Evolutionary conservation across 345 rosid species (phyloP), one percentile per base, ranked within the genome.

Genomic region (Eucalyptus albens): DNA sequence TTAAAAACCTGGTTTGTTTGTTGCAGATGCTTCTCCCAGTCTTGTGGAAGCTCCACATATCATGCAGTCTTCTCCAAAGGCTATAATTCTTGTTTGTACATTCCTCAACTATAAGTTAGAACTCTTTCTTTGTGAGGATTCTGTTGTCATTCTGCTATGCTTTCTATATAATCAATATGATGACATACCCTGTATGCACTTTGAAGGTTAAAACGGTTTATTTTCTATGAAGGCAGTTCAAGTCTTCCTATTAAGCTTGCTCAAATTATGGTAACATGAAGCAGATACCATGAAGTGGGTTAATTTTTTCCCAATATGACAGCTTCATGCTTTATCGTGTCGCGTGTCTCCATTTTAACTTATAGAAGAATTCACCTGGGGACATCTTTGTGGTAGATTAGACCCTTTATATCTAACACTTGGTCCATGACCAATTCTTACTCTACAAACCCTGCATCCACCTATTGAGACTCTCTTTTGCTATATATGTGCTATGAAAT

Each of bases 61-160:
- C 91, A 83, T 91, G 82, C 93, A 91, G 69, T 93, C 95, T 82
- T 92, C 89, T 92, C 92, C 96, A n/a, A 93, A 93, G 94, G 94
- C 98, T 91, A 89, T 96, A 95, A 93, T 98, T 93, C 97, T 98
- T 94, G 99, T 98, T 94, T 97, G 99, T 97, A 96, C 96, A 95
- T 95, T 93, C 92, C 97, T 95, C 90, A 83, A 93, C 95, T 90
- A 40, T 89, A 88, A 77, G 85, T 77, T 77, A 77, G 47, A 90
- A 72, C 80, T 89, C 89, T 82, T 55, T 89, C 33, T 59, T 65
- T 90, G 33, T 53, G 85, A 45, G 29, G 50, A n/a, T 89, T 82
- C 53, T 87, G 50, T 88, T 77, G 21, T 77, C 27, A 21, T 77
- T 2, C 47, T 77, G 85, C 85, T 77, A 11, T 77, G 85, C 85